Base-by-base conservation (phyloP, 257 asterid species). In the Solanum boliviense region DNA sequence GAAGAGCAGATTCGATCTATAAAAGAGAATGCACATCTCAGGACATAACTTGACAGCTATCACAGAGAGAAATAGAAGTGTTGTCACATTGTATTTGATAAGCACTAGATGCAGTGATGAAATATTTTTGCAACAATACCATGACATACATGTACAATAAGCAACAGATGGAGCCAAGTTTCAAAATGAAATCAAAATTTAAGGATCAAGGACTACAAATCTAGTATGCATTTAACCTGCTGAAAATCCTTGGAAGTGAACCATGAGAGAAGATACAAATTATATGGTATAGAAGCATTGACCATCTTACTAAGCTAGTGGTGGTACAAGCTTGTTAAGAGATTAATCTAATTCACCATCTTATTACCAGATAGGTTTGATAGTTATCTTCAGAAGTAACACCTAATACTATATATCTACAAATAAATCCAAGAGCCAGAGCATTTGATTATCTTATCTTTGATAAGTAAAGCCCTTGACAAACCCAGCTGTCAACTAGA, bases 1-100 rank as follows among this genome's bases (percentile, higher is more conserved):
- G 99, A 88, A 97, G 89, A 52, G 98, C 98, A 88, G 99, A 92
- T 93, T 97, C 99, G 84, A 97, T 97, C 99, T 97, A 88, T 83
- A 86, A 93, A 90, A 92, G 89, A 86, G 90, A 87, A 89, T 67
- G 71, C 38, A 60, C 68, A 87, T 7, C 85, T 65, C 86, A 87
- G 72, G 79, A 25, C 32, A 23, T 67, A 27, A 27, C 35, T 35
- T 70, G 21, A 52, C 78, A 85, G 34, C 65, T 36, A 75, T 76
- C n/a, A n/a, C 32, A 27, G 60, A 13, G 60, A 39, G 60, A 39
- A 76, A 76, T 13, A 39, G 34, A 76, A 76, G 60, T 4, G 34
- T 23, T 76, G 15, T 13, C 86, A 48, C 29, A 82, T 48, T 48
- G 44, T 82, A 65, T 65, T 12, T 11, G 72, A n/a, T 65, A 82